Conservation (phyloP, 805 yeast genomes). For the Saccharomycopsis amapae region DNA sequence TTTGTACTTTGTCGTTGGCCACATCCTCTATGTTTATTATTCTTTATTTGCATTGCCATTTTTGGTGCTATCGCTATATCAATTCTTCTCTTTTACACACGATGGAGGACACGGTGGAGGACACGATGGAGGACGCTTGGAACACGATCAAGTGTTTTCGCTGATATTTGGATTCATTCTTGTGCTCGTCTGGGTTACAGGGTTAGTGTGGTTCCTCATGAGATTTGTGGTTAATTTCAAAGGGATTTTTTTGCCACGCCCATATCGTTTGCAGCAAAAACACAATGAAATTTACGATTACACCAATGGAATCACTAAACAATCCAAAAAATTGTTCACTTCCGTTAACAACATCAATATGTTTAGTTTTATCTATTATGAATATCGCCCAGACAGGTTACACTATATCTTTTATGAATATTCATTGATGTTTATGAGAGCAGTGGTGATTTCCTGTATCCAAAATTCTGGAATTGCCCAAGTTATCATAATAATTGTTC, state of each 20-base stretch:
- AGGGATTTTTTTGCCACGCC: background rate
- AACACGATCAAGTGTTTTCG: background rate
- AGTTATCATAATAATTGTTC: slow-evolving; percentile 31
- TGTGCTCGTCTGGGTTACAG: slow-evolving; percentile 30
- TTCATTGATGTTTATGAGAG: slow-evolving; percentile 29
- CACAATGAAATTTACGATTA: no score
- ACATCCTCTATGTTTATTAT: slow-evolving; percentile 29
- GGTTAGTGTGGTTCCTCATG: slow-evolving; percentile 31
- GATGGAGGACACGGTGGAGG: no score
- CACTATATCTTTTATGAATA: slow-evolving; percentile 35
- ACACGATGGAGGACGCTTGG: no score
- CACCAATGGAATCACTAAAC: no score
- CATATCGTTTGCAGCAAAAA: no score
- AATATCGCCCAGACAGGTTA: slow-evolving; percentile 37
- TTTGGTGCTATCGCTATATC: slow-evolving; percentile 32
- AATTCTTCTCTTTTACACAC: slow-evolving; percentile 17
- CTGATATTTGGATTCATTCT: slow-evolving; percentile 29
- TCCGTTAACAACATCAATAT: slow-evolving; percentile 39
- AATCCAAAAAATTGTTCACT: slow-evolving; percentile 34
- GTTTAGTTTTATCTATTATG: slow-evolving; percentile 41
- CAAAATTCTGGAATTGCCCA: slow-evolving; percentile 41
- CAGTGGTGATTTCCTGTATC: slow-evolving; percentile 38
- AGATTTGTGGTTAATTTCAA: slow-evolving; percentile 26
- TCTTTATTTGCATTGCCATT: slow-evolving; percentile 37
- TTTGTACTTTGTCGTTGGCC: slow-evolving; percentile 30